Base-by-base conservation (phyloP, 768 basidiomycete genomes). In the Boletus coccyginus region DNA sequence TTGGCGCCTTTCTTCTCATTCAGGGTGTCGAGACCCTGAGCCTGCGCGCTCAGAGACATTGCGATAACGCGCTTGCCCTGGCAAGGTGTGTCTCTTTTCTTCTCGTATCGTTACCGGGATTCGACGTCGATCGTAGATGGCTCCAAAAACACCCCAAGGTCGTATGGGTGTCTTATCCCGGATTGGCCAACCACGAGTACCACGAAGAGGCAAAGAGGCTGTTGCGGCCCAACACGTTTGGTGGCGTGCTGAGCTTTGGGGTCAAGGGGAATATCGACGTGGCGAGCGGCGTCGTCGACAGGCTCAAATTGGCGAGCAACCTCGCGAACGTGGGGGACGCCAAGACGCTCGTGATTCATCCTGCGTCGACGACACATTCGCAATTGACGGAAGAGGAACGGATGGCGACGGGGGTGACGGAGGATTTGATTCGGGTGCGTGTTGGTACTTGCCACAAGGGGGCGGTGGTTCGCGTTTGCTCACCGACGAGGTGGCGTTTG, bases 301-400 rank as follows among this genome's bases (percentile, higher is more conserved):
- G 65, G 19, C 69, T 79, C 52, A 66, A 71, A 51, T 66, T 79
- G 3, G 70, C 70, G 12, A 70, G 69, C 46, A 67, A 74, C 40
- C 65, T 76, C 9, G 72, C 72, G 10, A 77, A 76, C 43, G 63
- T 74, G 13, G 72, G 84, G 29, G 86, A 88, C 56, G 84, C 86
- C n/a, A 90, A 92, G 73, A 90, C 86, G 8, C 79, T 92, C 16
- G 86, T 89, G 40, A 88, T 92, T 55, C 87, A 89, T 64, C 89
- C 90, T 1, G 87, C 85, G 6, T 80, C 81, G 24, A 91, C 91
- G 24, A 92, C 90, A 0, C 90, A 93, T 64, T 76, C 83, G 39
- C 88, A 91, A 69, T 74, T 91, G 46, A 77, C 76, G 0, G 73
- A 71, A 21, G 81, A 78, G 52, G 90, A 92, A 66, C 84, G 84